These are phyloP conservation scores for Pythium graminicola DNA, from an alignment of 352 stramenopile genomes.

Conservation along the genomic window DNA sequence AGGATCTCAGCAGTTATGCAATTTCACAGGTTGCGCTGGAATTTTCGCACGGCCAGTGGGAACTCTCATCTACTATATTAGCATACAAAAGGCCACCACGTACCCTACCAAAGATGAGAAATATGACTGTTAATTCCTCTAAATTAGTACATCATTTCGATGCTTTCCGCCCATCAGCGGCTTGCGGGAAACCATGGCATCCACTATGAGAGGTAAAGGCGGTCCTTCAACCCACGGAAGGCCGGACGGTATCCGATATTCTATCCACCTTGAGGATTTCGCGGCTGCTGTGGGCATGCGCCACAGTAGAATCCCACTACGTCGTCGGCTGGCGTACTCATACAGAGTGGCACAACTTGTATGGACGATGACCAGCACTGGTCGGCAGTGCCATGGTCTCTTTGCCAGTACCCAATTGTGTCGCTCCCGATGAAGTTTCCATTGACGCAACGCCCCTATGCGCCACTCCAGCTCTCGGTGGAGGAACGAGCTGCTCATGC, in stretches of 20 bases:
- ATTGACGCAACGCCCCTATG: constrained; percentile 13
- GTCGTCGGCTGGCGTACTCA: neutral
- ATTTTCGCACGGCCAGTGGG: too few relatives aligned
- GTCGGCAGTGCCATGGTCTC: neutral
- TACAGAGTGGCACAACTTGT: neutral
- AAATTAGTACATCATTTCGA: too few relatives aligned
- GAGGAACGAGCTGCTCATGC: constrained; percentile 35
- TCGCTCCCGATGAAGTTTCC: constrained; percentile 18
- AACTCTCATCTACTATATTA: too few relatives aligned
- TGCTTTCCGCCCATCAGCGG: neutral
- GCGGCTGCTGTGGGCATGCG: too few relatives aligned
- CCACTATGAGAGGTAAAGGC: neutral
- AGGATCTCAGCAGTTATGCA: too few relatives aligned
- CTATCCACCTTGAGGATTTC: too few relatives aligned
- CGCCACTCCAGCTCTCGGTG: constrained; percentile 32
- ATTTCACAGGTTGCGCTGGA: too few relatives aligned
- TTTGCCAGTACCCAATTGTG: neutral
- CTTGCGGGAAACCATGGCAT: neutral
- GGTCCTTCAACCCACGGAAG: neutral
- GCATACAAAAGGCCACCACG: too few relatives aligned
- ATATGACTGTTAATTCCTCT: too few relatives aligned
- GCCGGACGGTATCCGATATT: neutral
- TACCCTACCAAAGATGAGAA: too few relatives aligned
- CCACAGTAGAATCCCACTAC: neutral
- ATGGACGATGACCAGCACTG: neutral